Percentiles rank a stretch among this genome's conserved stretches.
These are phyloP conservation scores for Anisodus acutangulus DNA, from an alignment of 257 asterid species.

Conservation along the genomic window DNA sequence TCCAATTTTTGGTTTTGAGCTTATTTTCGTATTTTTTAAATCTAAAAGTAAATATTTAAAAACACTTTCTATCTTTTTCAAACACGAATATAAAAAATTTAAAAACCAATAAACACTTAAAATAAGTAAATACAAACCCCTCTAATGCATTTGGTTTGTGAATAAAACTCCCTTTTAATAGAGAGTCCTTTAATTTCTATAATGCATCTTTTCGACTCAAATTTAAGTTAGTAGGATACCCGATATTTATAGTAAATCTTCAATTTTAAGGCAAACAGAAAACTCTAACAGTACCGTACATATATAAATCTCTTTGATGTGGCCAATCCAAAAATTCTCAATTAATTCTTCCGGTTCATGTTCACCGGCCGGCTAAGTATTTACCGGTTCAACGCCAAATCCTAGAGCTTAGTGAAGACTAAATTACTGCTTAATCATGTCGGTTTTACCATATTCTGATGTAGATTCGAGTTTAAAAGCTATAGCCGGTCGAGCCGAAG, in stretches of 20 bases:
- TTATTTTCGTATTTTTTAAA: no score
- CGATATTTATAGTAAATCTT: no score
- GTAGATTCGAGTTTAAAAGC: conserved; percentile 65
- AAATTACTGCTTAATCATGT: conserved; percentile 28
- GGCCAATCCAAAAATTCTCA: background rate
- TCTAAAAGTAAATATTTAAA: no score
- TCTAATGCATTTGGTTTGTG: background rate
- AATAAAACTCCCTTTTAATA: background rate
- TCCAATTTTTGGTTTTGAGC: no score
- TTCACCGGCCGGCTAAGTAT: background rate
- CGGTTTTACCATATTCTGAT: conserved; percentile 59
- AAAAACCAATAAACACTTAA: no score
- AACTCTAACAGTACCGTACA: background rate
- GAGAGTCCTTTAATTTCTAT: background rate
- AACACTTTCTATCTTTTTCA: no score
- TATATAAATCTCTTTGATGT: background rate
- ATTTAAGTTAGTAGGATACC: no score
- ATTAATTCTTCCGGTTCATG: background rate
- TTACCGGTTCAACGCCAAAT: background rate
- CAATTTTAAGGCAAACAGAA: no score
- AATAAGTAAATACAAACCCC: no score
- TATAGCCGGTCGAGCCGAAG: conserved; percentile 83
- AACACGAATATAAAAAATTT: no score
- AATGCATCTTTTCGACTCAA: no score
- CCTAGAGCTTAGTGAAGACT: background rate